These are phyloP conservation scores for Apostasia ramifera DNA, from an alignment of 106 monocot genomes.

Conservation along the genomic window DNA sequence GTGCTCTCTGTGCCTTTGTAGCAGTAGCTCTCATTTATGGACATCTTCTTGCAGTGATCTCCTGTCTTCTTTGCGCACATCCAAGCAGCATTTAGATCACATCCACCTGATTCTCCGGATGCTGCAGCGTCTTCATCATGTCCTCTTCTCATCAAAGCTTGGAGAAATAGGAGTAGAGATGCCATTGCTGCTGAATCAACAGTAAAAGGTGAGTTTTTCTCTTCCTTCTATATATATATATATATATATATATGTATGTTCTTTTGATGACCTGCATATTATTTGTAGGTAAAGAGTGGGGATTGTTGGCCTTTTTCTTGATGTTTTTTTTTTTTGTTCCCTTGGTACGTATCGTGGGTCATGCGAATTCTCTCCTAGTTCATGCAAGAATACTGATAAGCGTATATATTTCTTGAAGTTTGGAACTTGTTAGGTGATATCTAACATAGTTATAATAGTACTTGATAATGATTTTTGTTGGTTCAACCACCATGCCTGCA, in stretches of 20 bases:
- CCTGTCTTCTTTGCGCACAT: background rate
- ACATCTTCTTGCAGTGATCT: background rate
- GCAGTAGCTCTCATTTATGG: background rate
- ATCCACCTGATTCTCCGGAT: background rate
- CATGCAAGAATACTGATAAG: too few relatives aligned
- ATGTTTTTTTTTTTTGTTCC: too few relatives aligned
- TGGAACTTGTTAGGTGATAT: too few relatives aligned
- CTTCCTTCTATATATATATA: background rate
- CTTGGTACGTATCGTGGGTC: too few relatives aligned
- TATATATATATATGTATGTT: background rate
- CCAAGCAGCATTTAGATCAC: background rate
- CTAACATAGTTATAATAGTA: too few relatives aligned
- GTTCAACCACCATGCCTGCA: too few relatives aligned
- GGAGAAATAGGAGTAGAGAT: conserved; percentile 17
- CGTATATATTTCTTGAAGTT: too few relatives aligned
- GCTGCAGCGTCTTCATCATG: background rate
- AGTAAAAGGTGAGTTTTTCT: background rate
- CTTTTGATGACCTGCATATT: background rate
- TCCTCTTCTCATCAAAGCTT: conserved; percentile 9
- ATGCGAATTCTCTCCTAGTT: too few relatives aligned
- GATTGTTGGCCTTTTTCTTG: background rate
- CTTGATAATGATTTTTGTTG: too few relatives aligned
- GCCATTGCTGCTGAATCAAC: conserved; percentile 9
- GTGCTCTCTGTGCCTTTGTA: background rate
- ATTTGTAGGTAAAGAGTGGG: background rate